Conservation (phyloP, 2,329 filamentous ascomycete genomes). For the Hortaea sp. region DNA sequence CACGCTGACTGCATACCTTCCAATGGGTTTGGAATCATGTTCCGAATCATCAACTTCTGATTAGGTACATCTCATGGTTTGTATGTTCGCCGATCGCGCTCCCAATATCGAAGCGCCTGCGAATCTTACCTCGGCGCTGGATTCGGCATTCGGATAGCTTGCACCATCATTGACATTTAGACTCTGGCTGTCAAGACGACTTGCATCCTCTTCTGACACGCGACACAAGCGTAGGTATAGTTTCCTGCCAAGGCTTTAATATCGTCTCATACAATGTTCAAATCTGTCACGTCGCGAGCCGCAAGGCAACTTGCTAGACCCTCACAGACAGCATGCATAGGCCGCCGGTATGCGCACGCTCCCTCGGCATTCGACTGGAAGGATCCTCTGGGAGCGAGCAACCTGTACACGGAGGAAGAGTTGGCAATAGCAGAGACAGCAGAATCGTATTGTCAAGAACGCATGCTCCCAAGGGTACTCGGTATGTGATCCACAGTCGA, state of each 20-base stretch:
- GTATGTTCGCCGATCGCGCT: too few relatives aligned
- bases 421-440: conserved; percentile 81
- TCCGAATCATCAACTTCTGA: too few relatives aligned
- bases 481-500: conserved; percentile 41
- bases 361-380: conserved; percentile 70
- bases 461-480: conserved; percentile 72
- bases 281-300: conserved; percentile 30
- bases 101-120: too few relatives aligned
- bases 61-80: too few relatives aligned
- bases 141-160: not conserved
- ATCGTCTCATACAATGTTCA: conserved; percentile 31
- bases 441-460: conserved; percentile 88
- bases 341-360: conserved; percentile 32
- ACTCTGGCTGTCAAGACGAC: not conserved
- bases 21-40: too few relatives aligned
- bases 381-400: conserved; percentile 68
- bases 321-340: conserved; percentile 19
- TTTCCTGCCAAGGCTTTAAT: not conserved
- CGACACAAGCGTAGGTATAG: not conserved
- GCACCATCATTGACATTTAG: not conserved
- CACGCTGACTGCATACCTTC: too few relatives aligned
- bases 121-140: not conserved
- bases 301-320: conserved; percentile 27
- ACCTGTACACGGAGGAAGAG: conserved; percentile 81
- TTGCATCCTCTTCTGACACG: not conserved